Evolutionary conservation across 805 yeast species (phyloP).

Genomic region (Maudiozyma turicensis): DNA sequence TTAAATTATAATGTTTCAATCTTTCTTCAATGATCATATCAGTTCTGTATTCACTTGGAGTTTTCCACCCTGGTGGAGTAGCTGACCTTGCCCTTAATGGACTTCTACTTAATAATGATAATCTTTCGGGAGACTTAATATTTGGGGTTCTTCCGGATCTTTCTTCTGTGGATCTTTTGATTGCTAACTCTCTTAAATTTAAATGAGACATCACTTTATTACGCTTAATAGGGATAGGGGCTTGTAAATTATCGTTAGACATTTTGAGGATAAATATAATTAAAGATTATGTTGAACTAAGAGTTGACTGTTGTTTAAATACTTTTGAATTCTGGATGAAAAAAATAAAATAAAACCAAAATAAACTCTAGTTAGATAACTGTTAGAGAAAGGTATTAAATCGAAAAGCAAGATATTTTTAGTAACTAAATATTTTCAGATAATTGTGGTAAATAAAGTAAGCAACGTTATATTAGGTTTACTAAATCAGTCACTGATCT

Average conservation of each 20-base stretch:
- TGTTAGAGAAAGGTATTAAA: too few species aligned
- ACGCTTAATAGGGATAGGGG: constrained; percentile 21
- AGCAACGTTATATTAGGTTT: too few species aligned
- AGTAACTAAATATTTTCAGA: too few species aligned
- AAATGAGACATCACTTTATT: constrained; percentile 12
- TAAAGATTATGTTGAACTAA: too few species aligned
- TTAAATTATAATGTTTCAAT: constrained; percentile 37
- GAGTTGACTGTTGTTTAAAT: too few species aligned
- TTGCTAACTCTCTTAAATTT: constrained; percentile 4
- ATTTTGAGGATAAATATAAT: background rate
- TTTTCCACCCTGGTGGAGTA: constrained; percentile 15
- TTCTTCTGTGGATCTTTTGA: constrained; percentile 2
- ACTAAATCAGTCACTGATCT: too few species aligned
- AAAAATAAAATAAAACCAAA: too few species aligned
- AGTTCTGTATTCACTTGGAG: constrained; percentile 11
- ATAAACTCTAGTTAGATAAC: too few species aligned
- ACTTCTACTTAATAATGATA: background rate
- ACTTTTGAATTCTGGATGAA: too few species aligned
- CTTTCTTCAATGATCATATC: constrained; percentile 23
- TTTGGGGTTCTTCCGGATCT: constrained; percentile 13
- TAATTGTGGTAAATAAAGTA: too few species aligned
- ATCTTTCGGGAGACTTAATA: constrained; percentile 2
- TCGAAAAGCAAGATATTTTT: too few species aligned
- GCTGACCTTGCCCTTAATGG: constrained; percentile 12
- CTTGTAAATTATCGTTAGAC: constrained; percentile 12